These are phyloP conservation scores for Craterostigma plantagineum DNA, from an alignment of 257 asterid species.

Conservation along the genomic window DNA sequence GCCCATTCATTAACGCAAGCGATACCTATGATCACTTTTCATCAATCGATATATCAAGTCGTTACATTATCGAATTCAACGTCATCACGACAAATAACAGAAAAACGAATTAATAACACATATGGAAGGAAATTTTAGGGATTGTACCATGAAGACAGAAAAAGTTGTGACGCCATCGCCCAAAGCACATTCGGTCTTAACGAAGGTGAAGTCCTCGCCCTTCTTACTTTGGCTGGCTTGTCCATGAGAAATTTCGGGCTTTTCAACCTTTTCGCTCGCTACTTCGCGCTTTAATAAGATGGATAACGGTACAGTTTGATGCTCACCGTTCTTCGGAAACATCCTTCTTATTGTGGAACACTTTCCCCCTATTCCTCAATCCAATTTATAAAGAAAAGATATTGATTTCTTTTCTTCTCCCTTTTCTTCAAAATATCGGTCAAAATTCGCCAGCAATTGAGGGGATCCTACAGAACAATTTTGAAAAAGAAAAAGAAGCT, in stretches of 20 bases:
- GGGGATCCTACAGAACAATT: too few species aligned
- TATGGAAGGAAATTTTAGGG: too few species aligned
- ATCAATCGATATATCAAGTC: too few species aligned
- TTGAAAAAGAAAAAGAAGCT: too few species aligned
- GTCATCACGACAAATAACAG: too few species aligned
- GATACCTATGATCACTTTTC: too few species aligned
- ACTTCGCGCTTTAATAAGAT: slow-evolving; percentile 65
- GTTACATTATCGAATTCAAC: too few species aligned
- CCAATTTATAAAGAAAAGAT: slow-evolving; percentile 6
- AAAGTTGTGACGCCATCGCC: slow-evolving; percentile 72
- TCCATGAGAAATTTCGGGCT: slow-evolving; percentile 53
- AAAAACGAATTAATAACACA: too few species aligned
- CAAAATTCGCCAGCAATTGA: too few species aligned
- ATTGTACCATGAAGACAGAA: slow-evolving; percentile 79
- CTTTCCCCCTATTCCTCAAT: not conserved
- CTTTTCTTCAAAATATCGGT: too few species aligned
- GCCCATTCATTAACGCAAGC: too few species aligned
- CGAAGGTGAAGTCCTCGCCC: slow-evolving; percentile 66
- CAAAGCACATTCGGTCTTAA: slow-evolving; percentile 61
- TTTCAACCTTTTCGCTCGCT: slow-evolving; percentile 71
- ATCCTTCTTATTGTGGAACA: slow-evolving; percentile 20
- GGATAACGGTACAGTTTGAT: slow-evolving; percentile 66
- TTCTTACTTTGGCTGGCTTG: slow-evolving; percentile 73
- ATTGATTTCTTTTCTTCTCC: too few species aligned
- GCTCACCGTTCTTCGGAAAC: slow-evolving; percentile 48